A percentile compares a stretch with the other conserved stretches of the same genome.
Evolutionary conservation across 306 rosid genomes (phyloP).

Genomic region (Vigna unguiculata): DNA sequence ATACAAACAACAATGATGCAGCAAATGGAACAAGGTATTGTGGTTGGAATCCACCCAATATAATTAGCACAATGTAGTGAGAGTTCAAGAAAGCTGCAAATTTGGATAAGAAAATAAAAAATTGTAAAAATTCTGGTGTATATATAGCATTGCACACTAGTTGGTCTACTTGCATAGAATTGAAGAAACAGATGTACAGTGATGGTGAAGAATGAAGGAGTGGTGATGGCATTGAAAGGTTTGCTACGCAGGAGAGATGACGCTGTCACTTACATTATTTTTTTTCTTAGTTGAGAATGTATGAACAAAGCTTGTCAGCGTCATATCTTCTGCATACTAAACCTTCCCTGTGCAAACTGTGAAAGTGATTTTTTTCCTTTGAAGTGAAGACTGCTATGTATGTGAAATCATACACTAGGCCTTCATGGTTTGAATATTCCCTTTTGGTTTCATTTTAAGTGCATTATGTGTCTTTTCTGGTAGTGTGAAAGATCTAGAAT

Average conservation of each 20-base stretch:
- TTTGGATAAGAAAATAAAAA: conserved; percentile 10
- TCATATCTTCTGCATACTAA: conserved; percentile 54
- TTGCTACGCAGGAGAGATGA: conserved; percentile 87
- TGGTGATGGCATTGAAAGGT: conserved; percentile 50
- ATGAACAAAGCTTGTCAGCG: conserved; percentile 20
- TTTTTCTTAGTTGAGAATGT: not conserved
- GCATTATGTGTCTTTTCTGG: not conserved
- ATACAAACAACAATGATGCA: conserved; percentile 13
- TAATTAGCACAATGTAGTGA: not conserved
- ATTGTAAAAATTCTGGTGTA: not conserved
- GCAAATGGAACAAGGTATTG: not conserved
- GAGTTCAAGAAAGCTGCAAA: not conserved
- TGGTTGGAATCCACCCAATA: conserved; percentile 26
- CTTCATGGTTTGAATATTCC: not conserved
- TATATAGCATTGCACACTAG: conserved; percentile 31
- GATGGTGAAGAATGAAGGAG: not conserved
- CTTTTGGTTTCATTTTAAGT: not conserved
- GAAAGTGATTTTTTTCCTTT: not conserved
- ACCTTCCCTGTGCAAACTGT: conserved; percentile 53
- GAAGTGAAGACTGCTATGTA: not conserved
- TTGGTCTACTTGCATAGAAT: conserved; percentile 27
- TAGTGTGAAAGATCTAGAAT: conserved; percentile 6
- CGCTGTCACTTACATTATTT: conserved; percentile 42
- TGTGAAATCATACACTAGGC: not conserved
- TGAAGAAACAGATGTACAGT: not conserved